Base-by-base conservation (phyloP, 1,139 yeast genomes). In the Yamadazyma diospyri region DNA sequence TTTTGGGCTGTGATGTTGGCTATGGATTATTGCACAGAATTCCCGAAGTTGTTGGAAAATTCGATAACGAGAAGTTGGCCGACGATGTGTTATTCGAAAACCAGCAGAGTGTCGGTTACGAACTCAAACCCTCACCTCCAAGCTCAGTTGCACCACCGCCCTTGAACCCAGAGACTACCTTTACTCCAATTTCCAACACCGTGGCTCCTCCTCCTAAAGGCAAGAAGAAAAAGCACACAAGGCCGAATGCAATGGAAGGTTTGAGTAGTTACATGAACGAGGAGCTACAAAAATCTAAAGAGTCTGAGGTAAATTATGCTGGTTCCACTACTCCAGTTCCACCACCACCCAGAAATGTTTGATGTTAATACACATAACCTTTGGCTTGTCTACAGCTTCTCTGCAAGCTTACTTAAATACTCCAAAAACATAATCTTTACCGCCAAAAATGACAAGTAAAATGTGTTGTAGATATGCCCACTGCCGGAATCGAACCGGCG, bases 1-100 rank as follows among this genome's bases (percentile, higher is more conserved):
- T 88, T 23, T 64, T 92, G 27, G 98, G 98, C 1, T 89, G 97
- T 59, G 95, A 89, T 45, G 94, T 92, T 8, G 97, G 97, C 0
- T 89, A 88, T 51, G 97, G 97, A 0, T 67, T 84, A 36, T 64
- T 92, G 34, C 97, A 92, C 53, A 68, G 95, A 43, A 62, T 92
- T 12, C 96, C 96, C 1, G 82, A 77, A 38, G 81, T 76, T 5
- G 57, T 71, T 6, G 81, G 80, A 1, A 72, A 74, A 45, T 72
- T 66, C 38, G 67, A 57, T 10, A 44, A 38, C 14, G 50, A 51
- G 15, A 54, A 59, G 12, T 43, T 62, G 11, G 51, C 54, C 13
- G 70, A 64, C 24, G 73, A 68, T 48, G 53, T 64, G 8, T 45
- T 68, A 29, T 68, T 63, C 42, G 71, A 65, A 36, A 48, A 46